Evolutionary conservation across 164 flowering plant genomes (phyloP).

Genomic region (Liriodendron chinense): DNA sequence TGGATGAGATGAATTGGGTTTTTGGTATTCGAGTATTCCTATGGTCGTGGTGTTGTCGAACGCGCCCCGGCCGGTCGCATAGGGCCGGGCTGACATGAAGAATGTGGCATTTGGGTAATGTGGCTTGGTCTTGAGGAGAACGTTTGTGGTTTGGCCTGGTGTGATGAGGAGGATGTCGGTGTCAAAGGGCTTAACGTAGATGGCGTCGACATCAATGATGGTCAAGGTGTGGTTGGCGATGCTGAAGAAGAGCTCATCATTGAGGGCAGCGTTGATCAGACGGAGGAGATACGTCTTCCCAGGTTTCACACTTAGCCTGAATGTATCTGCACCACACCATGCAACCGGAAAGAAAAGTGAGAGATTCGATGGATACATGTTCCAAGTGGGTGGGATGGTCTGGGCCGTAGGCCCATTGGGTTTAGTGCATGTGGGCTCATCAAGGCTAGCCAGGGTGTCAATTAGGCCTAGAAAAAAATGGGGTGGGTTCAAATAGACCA

Average conservation of each 20-base stretch:
- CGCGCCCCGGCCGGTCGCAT: slow-evolving; percentile 35
- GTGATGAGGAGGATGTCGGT: slow-evolving; percentile 36
- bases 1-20: background rate
- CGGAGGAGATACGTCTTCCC: slow-evolving; percentile 74
- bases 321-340: slow-evolving; percentile 49
- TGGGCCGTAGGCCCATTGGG: too few species aligned
- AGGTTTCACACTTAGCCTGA: slow-evolving; percentile 61
- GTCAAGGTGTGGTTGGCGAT: slow-evolving; percentile 68
- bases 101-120: slow-evolving; percentile 36
- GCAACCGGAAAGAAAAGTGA: background rate
- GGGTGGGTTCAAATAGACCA: too few species aligned
- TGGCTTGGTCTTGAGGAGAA: slow-evolving; percentile 42
- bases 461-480: too few species aligned
- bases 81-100: slow-evolving; percentile 49
- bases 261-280: slow-evolving; percentile 75
- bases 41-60: slow-evolving; percentile 47
- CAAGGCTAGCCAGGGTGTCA: too few species aligned
- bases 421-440: too few species aligned
- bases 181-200: slow-evolving; percentile 61
- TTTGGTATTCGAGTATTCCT: slow-evolving; percentile 33
- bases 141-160: slow-evolving; percentile 64
- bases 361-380: too few species aligned
- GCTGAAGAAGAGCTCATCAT: slow-evolving; percentile 77
- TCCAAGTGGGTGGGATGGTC: too few species aligned
- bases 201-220: slow-evolving; percentile 65